These are phyloP conservation scores for Funneliformis geosporum DNA, from an alignment of 192 early-diverging fungal genomes.

Conservation along the genomic window DNA sequence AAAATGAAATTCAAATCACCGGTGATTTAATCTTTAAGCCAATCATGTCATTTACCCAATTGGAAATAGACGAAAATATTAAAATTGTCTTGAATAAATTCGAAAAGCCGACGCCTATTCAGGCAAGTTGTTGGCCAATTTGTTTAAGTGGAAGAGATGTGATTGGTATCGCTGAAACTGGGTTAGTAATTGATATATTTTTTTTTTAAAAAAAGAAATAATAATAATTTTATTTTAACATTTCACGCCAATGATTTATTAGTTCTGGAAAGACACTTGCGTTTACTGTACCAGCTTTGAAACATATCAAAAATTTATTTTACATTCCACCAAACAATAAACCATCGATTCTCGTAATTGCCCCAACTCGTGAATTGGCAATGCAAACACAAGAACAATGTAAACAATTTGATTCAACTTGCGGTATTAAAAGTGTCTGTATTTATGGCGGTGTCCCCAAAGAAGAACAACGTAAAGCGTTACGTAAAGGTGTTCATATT, in stretches of 20 bases:
- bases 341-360: conserved; percentile 81
- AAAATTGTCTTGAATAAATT: conserved; percentile 64
- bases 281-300: conserved; percentile 88
- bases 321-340: conserved; percentile 54
- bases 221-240: too few species aligned
- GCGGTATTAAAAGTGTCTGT: conserved; percentile 69
- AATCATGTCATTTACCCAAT: conserved; percentile 69
- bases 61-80: conserved; percentile 63
- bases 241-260: too few species aligned
- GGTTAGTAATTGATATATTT: conserved; percentile 43
- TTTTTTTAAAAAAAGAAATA: conserved; percentile 11
- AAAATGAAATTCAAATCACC: conserved; percentile 13
- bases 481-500: conserved; percentile 64
- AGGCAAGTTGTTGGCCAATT: conserved; percentile 92
- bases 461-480: conserved; percentile 58
- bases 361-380: conserved; percentile 96
- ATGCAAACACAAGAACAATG: conserved; percentile 93
- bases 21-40: conserved; percentile 40
- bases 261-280: conserved; percentile 90
- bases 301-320: conserved; percentile 71
- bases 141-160: conserved; percentile 79
- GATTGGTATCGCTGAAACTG: conserved; percentile 96
- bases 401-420: conserved; percentile 63
- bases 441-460: conserved; percentile 92
- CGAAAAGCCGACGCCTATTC: conserved; percentile 87